Evolutionary conservation across 495 filamentous ascomycete species (phyloP).

Genomic region (Collariella sp.): DNA sequence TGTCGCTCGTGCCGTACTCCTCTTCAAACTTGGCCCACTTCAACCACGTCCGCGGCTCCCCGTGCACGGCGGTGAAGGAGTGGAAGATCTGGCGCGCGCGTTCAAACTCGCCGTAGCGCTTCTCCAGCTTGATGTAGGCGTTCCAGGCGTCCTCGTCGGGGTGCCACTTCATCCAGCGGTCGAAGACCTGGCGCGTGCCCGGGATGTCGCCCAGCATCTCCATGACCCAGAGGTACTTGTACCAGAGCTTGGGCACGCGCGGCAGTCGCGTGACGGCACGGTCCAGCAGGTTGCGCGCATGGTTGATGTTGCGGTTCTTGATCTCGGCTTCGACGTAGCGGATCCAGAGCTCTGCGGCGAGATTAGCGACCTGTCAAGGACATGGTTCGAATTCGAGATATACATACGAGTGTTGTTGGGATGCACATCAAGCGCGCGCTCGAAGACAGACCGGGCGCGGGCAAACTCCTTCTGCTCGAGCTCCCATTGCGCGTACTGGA

Average conservation of each 20-base stretch:
- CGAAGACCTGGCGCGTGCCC: conserved; percentile 89
- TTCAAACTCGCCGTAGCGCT: conserved; percentile 84
- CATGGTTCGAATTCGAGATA: conserved; percentile 7
- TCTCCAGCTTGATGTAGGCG: conserved; percentile 94
- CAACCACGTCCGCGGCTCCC: conserved; percentile 94
- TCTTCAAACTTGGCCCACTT: conserved; percentile 98
- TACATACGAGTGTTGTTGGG: conserved; percentile 72
- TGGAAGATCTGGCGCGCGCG: conserved; percentile 79
- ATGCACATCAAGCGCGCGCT: conserved; percentile 88
- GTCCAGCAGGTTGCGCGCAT: conserved; percentile 89
- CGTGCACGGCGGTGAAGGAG: conserved; percentile 86
- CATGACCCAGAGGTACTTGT: conserved; percentile 98
- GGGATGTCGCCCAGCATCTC: conserved; percentile 91
- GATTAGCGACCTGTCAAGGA: conserved; percentile 2
- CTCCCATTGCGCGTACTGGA: conserved; percentile 96
- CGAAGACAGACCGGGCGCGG: conserved; percentile 92
- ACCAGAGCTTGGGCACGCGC: conserved; percentile 91
- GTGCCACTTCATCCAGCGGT: conserved; percentile 98
- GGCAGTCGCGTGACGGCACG: conserved; percentile 90
- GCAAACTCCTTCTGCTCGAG: conserved; percentile 96
- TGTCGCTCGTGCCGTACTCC: conserved; percentile 80
- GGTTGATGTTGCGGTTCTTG: conserved; percentile 94
- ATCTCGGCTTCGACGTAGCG: conserved; percentile 95
- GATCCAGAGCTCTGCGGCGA: conserved; percentile 44
- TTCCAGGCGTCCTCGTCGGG: conserved; percentile 93